Evolutionary conservation across 495 filamentous ascomycete species (phyloP).

Genomic region (Aspergillus asperescens): DNA sequence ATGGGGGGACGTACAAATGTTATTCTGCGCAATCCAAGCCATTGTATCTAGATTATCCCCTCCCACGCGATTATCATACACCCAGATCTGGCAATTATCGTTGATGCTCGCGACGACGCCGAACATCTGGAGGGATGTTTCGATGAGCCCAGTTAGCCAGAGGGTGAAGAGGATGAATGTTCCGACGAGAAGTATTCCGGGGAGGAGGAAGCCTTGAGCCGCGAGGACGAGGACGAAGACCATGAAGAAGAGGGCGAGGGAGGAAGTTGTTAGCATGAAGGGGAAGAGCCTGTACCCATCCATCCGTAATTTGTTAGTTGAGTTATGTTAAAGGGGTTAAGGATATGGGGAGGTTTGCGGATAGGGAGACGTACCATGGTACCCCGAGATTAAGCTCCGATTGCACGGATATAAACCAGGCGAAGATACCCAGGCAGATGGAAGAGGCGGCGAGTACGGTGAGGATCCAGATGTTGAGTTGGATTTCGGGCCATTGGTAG

Average conservation of each 20-base stretch:
- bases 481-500: slow-evolving; percentile 91
- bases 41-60: slow-evolving; percentile 67
- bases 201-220: slow-evolving; percentile 72
- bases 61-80: slow-evolving; percentile 48
- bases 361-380: slow-evolving; percentile 65
- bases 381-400: slow-evolving; percentile 60
- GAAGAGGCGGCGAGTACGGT: slow-evolving; percentile 74
- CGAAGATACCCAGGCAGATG: slow-evolving; percentile 80
- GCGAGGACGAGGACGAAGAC: slow-evolving; percentile 66
- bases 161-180: slow-evolving; percentile 93
- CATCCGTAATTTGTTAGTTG: slow-evolving; percentile 3
- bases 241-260: slow-evolving; percentile 70
- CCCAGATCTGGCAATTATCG: slow-evolving; percentile 71
- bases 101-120: slow-evolving; percentile 69
- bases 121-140: slow-evolving; percentile 85
- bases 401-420: slow-evolving; percentile 78
- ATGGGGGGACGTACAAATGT: slow-evolving; percentile 64
- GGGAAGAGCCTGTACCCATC: slow-evolving; percentile 67
- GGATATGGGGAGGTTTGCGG: not conserved
- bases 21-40: slow-evolving; percentile 82
- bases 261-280: slow-evolving; percentile 72
- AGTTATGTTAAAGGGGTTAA: slow-evolving; percentile 5
- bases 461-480: slow-evolving; percentile 89
- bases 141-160: slow-evolving; percentile 88
- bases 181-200: slow-evolving; percentile 81